Evolutionary conservation across 2,329 filamentous ascomycete genomes (phyloP), one percentile per base, ranked within the genome.

Genomic region (Plectosphaerella cucumerina): DNA sequence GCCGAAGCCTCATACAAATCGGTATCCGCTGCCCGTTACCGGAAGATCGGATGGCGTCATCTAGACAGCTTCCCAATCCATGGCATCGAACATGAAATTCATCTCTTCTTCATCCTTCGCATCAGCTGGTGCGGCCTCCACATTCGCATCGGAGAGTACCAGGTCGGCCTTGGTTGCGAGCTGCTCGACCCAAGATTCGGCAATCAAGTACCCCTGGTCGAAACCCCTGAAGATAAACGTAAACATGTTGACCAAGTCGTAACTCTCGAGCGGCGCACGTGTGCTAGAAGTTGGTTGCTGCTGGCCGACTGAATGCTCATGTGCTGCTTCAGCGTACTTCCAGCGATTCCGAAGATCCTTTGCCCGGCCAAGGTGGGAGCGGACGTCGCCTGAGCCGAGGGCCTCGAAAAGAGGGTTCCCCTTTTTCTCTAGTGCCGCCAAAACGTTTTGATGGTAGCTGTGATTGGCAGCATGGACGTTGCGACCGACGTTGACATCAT

Each of bases 311-410:
- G 15, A 18, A 20, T 42, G 4, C 35, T n/a, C n/a, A 42, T 80
- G 74, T 3, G 26, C 9, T 3, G 26, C 26, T 35, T 84, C 81
- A 0, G 80, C 84, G 49, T 84, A 80, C 67, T 90, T 90, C 86
- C 86, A 90, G 10, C 81, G 73, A 57, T 90, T 90, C 2, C 86
- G 73, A 50, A 88, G 74, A 56, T 87, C 84, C 62, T 90, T 90
- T 1, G 86, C 86, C 49, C 80, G 71, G 48, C 75, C 74, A 4
- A 90, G 71, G 49, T 85, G 80, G n/a, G 71, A 68, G 11, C 76
- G 72, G 5, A 84, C 81, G 3, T 78, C 72, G 0, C 78, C 78
- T 1, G 48, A 60, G 1, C 85, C 85, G 2, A 90, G 66, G 0
- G 77, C 73, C 0, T 55, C 60, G 45, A 82, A 71, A 0, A 90